A percentile compares a stretch with the other conserved stretches of the same genome.
Evolutionary conservation across 1,284 basidiomycete species (phyloP).

Genomic region (Pseudozyma thailandica): DNA sequence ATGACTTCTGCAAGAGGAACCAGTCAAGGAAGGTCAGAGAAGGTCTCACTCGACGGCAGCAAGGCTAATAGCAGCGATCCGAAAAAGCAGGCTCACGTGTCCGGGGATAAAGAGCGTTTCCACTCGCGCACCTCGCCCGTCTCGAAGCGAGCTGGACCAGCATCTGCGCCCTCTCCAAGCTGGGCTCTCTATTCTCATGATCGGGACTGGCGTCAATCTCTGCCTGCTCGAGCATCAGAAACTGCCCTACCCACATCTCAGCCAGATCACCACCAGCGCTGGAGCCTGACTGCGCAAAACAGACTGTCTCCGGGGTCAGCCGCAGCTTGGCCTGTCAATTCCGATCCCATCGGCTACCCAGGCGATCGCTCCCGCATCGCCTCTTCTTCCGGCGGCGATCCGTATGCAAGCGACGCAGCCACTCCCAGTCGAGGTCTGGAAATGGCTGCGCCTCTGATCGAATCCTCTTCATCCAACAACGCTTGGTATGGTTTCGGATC

Average conservation of each 20-base stretch:
- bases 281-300: conserved; percentile 6
- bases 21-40: not conserved
- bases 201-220: conserved; percentile 27
- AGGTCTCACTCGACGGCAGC: not conserved
- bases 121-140: not conserved
- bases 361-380: conserved; percentile 6
- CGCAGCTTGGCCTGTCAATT: conserved; percentile 13
- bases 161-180: conserved; percentile 1
- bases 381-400: conserved; percentile 12
- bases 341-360: conserved; percentile 1
- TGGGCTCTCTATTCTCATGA: conserved; percentile 37
- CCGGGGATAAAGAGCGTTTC: not conserved
- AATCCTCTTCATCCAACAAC: conserved; percentile 5
- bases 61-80: not conserved
- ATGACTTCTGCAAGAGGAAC: conserved; percentile 13
- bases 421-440: conserved; percentile 42
- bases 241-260: conserved; percentile 3
- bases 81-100: not conserved
- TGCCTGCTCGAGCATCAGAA: conserved; percentile 1
- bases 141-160: conserved; percentile 4
- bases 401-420: conserved; percentile 18
- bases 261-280: conserved; percentile 2
- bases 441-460: conserved; percentile 6
- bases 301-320: conserved; percentile 5
- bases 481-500: conserved; percentile 25